phyloP scores from a whole-genome alignment of 169 alveolate species.

The Ichthyophthirius multifiliis region DNA sequence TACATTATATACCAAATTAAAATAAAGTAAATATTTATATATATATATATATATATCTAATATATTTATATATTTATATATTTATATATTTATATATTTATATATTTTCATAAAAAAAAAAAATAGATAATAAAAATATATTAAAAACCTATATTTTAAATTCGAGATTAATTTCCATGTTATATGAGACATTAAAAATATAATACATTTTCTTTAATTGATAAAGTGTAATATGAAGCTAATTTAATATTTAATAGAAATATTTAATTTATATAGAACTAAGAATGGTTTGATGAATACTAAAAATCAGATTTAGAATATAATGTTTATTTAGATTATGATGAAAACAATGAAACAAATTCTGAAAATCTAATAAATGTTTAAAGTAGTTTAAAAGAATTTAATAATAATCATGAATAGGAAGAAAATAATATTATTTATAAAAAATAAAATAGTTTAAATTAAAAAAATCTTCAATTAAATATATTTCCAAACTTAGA shows the following conservation, averaged over 20 bases:
- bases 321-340: neutral
- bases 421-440: neutral
- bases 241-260: neutral
- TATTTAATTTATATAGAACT: neutral
- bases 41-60: neutral
- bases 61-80: neutral
- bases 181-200: neutral
- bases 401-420: too few species aligned
- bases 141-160: neutral
- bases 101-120: too few species aligned
- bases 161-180: neutral
- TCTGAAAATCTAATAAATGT: too few species aligned
- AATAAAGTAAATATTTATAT: neutral
- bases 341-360: neutral
- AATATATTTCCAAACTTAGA: neutral
- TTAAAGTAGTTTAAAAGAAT: too few species aligned
- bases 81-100: neutral
- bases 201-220: neutral
- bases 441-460: neutral
- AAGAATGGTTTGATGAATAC: slow-evolving; percentile 1
- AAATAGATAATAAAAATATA: neutral
- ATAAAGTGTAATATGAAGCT: neutral
- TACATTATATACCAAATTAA: neutral
- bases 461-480: neutral
- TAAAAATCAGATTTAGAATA: neutral